Conservation (phyloP, 148 eudicot species). For the Talinum fruticosum region DNA sequence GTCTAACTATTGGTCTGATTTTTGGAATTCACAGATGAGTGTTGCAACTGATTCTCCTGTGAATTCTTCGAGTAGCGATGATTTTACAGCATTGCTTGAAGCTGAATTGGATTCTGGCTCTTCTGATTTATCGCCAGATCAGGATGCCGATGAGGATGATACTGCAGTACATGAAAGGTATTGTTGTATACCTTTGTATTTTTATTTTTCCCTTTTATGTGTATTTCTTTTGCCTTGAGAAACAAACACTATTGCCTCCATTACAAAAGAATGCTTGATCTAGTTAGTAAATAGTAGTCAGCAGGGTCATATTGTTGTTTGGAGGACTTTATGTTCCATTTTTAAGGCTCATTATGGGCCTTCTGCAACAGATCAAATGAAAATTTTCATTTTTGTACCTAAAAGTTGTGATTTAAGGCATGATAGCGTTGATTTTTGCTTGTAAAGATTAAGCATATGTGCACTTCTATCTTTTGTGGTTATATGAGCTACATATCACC, state of each 20-base stretch:
- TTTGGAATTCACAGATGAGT: conserved; percentile 53
- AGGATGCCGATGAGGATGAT: conserved; percentile 29
- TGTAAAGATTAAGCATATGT: not conserved
- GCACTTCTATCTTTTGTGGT: not conserved
- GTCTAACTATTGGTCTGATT: not conserved
- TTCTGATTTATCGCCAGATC: conserved; percentile 48
- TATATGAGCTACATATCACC: not conserved
- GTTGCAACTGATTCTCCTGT: conserved; percentile 60
- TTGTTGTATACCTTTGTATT: not conserved
- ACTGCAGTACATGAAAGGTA: conserved; percentile 13
- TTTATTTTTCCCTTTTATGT: not conserved
- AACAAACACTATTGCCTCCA: not conserved
- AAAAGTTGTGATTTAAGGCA: not conserved
- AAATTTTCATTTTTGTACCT: not conserved
- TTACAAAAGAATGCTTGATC: not conserved
- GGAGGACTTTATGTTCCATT: not conserved
- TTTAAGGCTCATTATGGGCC: not conserved
- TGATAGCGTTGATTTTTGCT: not conserved
- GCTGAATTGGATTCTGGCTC: conserved; percentile 50
- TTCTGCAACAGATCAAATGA: not conserved
- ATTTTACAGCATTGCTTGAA: conserved; percentile 68
- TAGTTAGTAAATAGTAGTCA: not conserved
- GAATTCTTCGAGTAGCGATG: conserved; percentile 76
- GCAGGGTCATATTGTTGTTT: not conserved
- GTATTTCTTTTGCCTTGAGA: not conserved